Conservation (phyloP, 805 yeast genomes). For the Saturnispora dispora region DNA sequence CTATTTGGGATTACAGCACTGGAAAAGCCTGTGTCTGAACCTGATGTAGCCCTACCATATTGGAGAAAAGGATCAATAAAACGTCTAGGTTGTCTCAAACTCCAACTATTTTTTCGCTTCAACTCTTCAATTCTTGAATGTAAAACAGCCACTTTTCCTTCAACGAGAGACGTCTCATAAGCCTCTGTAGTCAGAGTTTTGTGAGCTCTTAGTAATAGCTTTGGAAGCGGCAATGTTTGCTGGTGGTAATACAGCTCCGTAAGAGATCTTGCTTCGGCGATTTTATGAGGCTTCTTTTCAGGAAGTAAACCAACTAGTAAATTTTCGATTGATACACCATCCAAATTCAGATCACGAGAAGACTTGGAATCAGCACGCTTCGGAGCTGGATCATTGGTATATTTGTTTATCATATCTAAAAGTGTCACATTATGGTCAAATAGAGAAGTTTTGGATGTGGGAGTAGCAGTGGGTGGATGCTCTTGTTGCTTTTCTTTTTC, state of each 20-base stretch:
- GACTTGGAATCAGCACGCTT: slow-evolving; percentile 24
- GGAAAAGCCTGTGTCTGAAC: slow-evolving; percentile 13
- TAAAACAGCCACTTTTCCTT: slow-evolving; percentile 84
- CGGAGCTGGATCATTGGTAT: slow-evolving; percentile 16
- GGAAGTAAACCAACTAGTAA: slow-evolving; percentile 39
- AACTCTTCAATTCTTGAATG: slow-evolving; percentile 88
- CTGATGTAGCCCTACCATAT: slow-evolving; percentile 18
- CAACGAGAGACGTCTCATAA: slow-evolving; percentile 76
- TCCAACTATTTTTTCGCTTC: slow-evolving; percentile 82
- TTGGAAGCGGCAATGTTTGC: slow-evolving; percentile 78
- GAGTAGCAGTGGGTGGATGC: background rate
- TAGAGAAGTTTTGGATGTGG: background rate
- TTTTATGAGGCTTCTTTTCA: slow-evolving; percentile 43
- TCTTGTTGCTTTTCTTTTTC: background rate
- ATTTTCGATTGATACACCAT: slow-evolving; percentile 35
- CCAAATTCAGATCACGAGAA: slow-evolving; percentile 26
- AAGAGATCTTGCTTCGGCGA: slow-evolving; percentile 54
- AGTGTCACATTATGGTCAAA: background rate
- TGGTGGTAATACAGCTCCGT: slow-evolving; percentile 83
- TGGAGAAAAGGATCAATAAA: slow-evolving; percentile 55
- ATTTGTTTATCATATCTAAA: slow-evolving; percentile 23
- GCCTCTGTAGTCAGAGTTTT: slow-evolving; percentile 79
- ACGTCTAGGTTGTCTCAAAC: slow-evolving; percentile 72
- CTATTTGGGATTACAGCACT: slow-evolving; percentile 16
- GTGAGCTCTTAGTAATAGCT: slow-evolving; percentile 74